Base-by-base conservation (phyloP, 495 filamentous ascomycete genomes). In the Parmelia sp. region DNA sequence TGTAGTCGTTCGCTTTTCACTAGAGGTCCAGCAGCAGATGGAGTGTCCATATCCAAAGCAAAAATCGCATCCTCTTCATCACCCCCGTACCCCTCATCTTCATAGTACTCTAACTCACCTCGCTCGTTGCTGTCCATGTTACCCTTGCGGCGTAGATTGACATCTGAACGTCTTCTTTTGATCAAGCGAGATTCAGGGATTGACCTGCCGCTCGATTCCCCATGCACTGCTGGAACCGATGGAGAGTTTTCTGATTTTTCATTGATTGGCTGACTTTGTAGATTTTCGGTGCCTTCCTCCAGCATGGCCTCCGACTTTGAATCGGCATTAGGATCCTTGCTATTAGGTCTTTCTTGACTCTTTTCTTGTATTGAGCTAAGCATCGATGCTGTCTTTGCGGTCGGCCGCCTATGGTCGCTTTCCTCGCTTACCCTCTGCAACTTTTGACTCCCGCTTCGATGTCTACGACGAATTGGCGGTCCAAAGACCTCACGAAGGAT, bases 401-500 rank as follows among this genome's bases (percentile, higher is more conserved):
- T 23, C 23, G n/a, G 33, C 29, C 39, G 53, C 23, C 63, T 66
- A 1, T n/a, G 19, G 17, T 71, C 63, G n/a, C 25, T 55, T 25
- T 36, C 27, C 36, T 71, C 66, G 4, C 37, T 69, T 0, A 69
- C 58, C 53, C 75, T 74, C 42, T 79, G 80, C 42, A 88, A 70
- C 35, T 79, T 78, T 36, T 86, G 78, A 70, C 88, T 86, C 12
- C 84, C 80, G 39, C 81, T 79, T 66, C 87, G 86, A 47, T 83
- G 80, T 37, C 81, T 79, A 63, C 86, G 84, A 49, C 80, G 83
- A 71, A 96, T 87, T 4, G 88, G 84, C 37, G 91, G 90, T 47
- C 89, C 81, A 74, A 98, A 98, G 0, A 96, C 94, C 72, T 97
- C 94, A 62, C 92, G 86, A 61, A 98, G 86, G 25, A 98, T 93